These are phyloP conservation scores for Pseudotulostoma volvatum DNA, from an alignment of 495 filamentous ascomycete genomes.

Conservation along the genomic window DNA sequence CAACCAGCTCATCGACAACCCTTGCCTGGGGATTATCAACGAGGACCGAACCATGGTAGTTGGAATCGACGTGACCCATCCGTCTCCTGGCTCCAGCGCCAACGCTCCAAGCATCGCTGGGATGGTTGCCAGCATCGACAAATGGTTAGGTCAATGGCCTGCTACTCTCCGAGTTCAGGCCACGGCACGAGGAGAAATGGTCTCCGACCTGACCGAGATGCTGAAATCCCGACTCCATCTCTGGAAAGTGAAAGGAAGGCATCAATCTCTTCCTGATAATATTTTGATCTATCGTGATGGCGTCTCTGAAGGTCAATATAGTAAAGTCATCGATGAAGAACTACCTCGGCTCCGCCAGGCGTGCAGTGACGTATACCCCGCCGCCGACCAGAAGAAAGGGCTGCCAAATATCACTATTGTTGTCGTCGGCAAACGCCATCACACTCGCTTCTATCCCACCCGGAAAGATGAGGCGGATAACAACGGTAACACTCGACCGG, in stretches of 20 bases:
- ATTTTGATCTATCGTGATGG: slow-evolving; percentile 78
- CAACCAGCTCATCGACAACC: slow-evolving; percentile 44
- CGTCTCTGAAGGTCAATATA: slow-evolving; percentile 67
- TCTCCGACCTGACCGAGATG: slow-evolving; percentile 33
- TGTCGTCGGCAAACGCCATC: slow-evolving; percentile 68
- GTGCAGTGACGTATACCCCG: slow-evolving; percentile 33
- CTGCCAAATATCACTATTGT: slow-evolving; percentile 32
- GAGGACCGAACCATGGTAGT: slow-evolving; percentile 61
- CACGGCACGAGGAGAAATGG: slow-evolving; percentile 42
- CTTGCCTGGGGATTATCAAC: slow-evolving; percentile 39
- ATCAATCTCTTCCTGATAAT: slow-evolving; percentile 37
- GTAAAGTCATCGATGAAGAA: slow-evolving; percentile 34
- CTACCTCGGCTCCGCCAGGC: slow-evolving; percentile 37
- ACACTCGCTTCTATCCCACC: slow-evolving; percentile 63
- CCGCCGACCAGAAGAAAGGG: slow-evolving; percentile 10
- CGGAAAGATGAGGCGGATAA: slow-evolving; percentile 32
- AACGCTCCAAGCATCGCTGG: slow-evolving; percentile 56
- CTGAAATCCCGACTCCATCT: slow-evolving; percentile 38
- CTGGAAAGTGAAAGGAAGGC: slow-evolving; percentile 28
- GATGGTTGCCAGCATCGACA: slow-evolving; percentile 56
- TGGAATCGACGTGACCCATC: slow-evolving; percentile 81
- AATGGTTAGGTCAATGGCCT: slow-evolving; percentile 49
- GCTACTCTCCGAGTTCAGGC: slow-evolving; percentile 42
- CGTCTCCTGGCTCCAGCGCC: slow-evolving; percentile 47
- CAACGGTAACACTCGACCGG: slow-evolving; percentile 45